phyloP scores from a whole-genome alignment of 2,329 filamentous ascomycete species.

The Cladosporium phlei region DNA sequence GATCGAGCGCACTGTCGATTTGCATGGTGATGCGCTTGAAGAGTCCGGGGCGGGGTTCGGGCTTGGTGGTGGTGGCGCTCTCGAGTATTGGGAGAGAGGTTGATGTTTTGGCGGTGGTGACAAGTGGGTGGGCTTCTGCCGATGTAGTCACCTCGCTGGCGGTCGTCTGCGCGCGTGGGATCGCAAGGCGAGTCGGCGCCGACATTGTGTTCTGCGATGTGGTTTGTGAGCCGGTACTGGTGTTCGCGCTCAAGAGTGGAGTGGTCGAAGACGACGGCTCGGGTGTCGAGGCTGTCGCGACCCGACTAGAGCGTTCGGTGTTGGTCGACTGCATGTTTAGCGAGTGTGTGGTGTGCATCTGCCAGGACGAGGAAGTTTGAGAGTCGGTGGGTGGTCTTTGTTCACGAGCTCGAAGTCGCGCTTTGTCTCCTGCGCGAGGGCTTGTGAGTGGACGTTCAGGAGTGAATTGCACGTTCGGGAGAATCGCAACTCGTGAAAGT shows the following conservation, averaged over 20 bases:
- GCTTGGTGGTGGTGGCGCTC: not conserved
- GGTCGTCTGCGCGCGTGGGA: not conserved
- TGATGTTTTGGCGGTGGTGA: not conserved
- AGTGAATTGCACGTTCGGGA: too few species aligned
- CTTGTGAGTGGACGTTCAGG: too few species aligned
- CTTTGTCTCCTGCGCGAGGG: too few species aligned
- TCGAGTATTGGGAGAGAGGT: not conserved
- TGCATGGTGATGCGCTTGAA: slow-evolving; percentile 1
- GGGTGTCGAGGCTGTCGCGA: too few species aligned
- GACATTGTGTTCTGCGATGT: slow-evolving; percentile 1
- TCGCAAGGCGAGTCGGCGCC: not conserved
- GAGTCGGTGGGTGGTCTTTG: too few species aligned
- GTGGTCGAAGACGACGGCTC: too few species aligned
- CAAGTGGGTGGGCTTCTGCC: not conserved
- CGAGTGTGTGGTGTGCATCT: too few species aligned
- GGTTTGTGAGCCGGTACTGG: not conserved
- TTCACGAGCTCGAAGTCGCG: too few species aligned
- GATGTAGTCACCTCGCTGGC: not conserved
- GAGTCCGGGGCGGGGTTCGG: not conserved
- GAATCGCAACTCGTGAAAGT: too few species aligned
- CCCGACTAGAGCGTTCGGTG: not conserved
- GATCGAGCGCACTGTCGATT: slow-evolving; percentile 18
- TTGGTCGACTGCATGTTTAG: too few species aligned
- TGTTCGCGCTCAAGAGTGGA: not conserved
- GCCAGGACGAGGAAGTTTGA: too few species aligned